Conservation (phyloP, 2,329 filamentous ascomycete species). For the Fusarium agapanthi region DNA sequence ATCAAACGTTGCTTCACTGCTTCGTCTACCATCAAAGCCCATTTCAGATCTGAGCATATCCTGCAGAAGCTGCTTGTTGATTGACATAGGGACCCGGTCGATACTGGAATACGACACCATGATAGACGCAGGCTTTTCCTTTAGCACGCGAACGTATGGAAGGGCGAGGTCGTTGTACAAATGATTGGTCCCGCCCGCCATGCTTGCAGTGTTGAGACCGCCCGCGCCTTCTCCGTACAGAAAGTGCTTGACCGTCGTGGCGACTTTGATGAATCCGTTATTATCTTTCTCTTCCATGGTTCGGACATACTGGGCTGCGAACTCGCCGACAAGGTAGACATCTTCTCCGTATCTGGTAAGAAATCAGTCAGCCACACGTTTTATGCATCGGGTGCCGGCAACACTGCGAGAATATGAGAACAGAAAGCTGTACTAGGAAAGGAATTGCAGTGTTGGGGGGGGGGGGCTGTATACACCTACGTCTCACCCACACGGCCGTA, state of each 20-base stretch:
- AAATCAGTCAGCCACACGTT: rapidly evolving
- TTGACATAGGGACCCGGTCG: neutral
- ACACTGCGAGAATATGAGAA: rapidly evolving
- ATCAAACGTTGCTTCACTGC: neutral
- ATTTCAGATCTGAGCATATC: neutral
- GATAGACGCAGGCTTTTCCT: neutral
- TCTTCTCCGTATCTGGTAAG: neutral
- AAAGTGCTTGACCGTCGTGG: neutral
- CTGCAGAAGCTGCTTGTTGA: neutral
- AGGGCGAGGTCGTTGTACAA: neutral
- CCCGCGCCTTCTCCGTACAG: neutral
- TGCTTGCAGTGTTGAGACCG: neutral
- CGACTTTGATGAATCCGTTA: neutral
- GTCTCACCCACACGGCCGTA: neutral
- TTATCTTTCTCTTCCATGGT: neutral
- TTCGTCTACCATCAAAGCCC: neutral
- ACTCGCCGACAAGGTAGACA: neutral
- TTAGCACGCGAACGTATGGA: neutral
- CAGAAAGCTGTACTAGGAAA: neutral
- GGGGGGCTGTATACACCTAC: neutral
- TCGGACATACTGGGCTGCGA: neutral
- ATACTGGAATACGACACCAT: neutral
- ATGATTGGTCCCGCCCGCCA: neutral
- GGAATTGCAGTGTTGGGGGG: neutral
- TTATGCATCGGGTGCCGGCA: rapidly evolving